Evolutionary conservation across 2,329 filamentous ascomycete genomes (phyloP).

Genomic region (Pseudonectria foliicola): DNA sequence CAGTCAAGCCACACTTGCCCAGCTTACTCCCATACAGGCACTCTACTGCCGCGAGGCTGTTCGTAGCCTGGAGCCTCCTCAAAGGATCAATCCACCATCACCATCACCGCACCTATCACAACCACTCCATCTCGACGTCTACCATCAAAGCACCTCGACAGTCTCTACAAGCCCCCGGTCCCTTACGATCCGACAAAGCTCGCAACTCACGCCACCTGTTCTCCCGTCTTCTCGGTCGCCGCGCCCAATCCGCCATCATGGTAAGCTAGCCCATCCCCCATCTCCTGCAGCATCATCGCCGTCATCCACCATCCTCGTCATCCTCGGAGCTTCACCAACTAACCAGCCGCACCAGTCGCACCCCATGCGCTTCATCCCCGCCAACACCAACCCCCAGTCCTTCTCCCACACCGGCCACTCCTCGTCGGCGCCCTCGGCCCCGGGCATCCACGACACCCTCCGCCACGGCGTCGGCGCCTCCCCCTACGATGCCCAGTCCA

Average conservation of each 20-base stretch:
- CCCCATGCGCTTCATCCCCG: constrained; percentile 74
- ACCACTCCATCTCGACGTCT: constrained; percentile 2
- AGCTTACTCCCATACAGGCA: too few species aligned
- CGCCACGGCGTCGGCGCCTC: constrained; percentile 72
- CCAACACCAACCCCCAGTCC: constrained; percentile 56
- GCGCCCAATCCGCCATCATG: constrained; percentile 35
- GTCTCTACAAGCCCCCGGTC: too few species aligned
- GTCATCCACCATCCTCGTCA: constrained; percentile 3
- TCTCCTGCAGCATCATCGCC: constrained; percentile 2
- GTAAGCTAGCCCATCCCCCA: constrained; percentile 29
- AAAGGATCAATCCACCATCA: constrained; percentile 4
- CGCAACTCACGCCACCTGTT: constrained; percentile 2
- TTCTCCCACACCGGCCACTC: constrained; percentile 56
- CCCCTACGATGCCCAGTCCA: constrained; percentile 38
- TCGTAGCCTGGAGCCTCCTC: constrained; percentile 18
- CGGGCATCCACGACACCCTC: constrained; percentile 88
- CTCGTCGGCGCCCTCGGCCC: constrained; percentile 77
- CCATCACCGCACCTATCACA: constrained; percentile 5
- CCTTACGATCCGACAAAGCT: constrained; percentile 2
- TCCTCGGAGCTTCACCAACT: constrained; percentile 13
- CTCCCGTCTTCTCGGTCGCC: neutral
- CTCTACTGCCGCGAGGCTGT: constrained; percentile 20
- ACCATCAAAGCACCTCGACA: neutral
- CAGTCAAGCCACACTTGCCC: too few species aligned
- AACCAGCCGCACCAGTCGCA: constrained; percentile 45